Evolutionary conservation across 2,329 filamentous ascomycete genomes (phyloP).

Genomic region (Ascochyta viciae-villosae): DNA sequence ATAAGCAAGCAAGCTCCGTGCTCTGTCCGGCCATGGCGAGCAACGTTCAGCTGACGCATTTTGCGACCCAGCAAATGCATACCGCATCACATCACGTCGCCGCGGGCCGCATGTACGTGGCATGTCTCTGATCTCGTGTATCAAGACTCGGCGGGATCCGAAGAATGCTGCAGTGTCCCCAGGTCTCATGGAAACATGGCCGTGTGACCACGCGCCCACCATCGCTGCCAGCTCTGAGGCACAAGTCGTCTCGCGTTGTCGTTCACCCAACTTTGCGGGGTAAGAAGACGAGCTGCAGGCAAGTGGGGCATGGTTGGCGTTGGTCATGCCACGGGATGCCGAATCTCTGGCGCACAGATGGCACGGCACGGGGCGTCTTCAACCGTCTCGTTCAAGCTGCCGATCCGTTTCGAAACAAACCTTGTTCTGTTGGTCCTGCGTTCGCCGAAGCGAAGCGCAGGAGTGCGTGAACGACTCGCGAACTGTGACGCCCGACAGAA

Average conservation of each 20-base stretch:
- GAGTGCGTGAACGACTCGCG: slow-evolving; percentile 17
- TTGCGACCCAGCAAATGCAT: slow-evolving; percentile 3
- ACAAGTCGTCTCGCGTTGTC: slow-evolving; percentile 5
- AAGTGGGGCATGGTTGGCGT: slow-evolving; percentile 13
- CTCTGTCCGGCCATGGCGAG: background rate
- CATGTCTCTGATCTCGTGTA: slow-evolving; percentile 15
- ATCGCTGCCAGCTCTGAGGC: slow-evolving; percentile 2
- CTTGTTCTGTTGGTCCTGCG: slow-evolving; percentile 15
- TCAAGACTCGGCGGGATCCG: slow-evolving; percentile 13
- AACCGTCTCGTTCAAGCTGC: slow-evolving; percentile 2
- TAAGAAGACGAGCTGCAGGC: slow-evolving; percentile 13
- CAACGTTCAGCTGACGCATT: slow-evolving; percentile 7
- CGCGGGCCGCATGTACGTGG: slow-evolving; percentile 11
- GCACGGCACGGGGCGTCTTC: slow-evolving; percentile 9
- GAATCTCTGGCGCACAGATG: slow-evolving; percentile 12
- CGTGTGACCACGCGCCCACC: slow-evolving; percentile 1
- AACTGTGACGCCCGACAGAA: background rate
- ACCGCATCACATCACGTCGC: slow-evolving; percentile 8
- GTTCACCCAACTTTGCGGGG: slow-evolving; percentile 7
- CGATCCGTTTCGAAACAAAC: slow-evolving; percentile 20
- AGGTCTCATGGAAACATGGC: background rate
- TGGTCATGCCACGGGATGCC: slow-evolving; percentile 18
- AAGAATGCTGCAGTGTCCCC: slow-evolving; percentile 8
- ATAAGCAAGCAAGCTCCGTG: slow-evolving; percentile 6
- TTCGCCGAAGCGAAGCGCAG: slow-evolving; percentile 8